Base-by-base conservation (phyloP, 371 early-diverging fungal genomes). In the Catenaria anguillulae region DNA sequence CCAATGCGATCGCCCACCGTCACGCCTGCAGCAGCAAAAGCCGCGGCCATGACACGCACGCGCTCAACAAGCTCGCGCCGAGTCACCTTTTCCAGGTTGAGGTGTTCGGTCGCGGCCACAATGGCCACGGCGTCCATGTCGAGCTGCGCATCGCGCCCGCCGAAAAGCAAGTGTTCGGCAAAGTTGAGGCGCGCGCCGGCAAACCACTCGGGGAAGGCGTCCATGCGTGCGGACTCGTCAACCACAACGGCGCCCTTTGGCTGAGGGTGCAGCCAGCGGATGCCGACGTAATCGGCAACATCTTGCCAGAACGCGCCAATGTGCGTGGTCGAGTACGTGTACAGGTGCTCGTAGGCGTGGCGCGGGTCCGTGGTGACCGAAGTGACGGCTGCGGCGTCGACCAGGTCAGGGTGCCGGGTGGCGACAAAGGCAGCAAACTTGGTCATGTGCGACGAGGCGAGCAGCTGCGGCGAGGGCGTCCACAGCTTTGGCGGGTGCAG, bases 131-230 rank as follows among this genome's bases (percentile, higher is more conserved):
- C 82, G 31, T 84, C 75, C 2, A 62, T 60, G 55, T 64, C 61
- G 29, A 55, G 55, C 45, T 12, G 45, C 45, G 42, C 55, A 33
- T 50, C 15, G 26, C 5, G 71, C 58, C 73, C 71, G 66, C 84
- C 84, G 74, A 79, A 77, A 45, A 97, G 70, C 31, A 90, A 62
- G 68, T 95, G 93, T 67, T 97, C 93, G 34, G 96, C 87, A 72
- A 87, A 93, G 75, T 95, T 97, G 40, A 97, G 73, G 23, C 78
- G 74, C 0, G 88, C 78, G 5, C 86, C 92, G 35, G 74, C 56
- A 73, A 95, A 97, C 97, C 97, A 97, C 55, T 77, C 79, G 5
- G 97, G 96, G 56, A 94, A 84, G 15, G 70, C 64, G 68, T 85
- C 85, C 89, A 97, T 91, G 8, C 77, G 73, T 24, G 75, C 79